Evolutionary conservation across 169 alveolate genomes (phyloP), one percentile per base, ranked within the genome.

Genomic region (Cryptosporidium felis): DNA sequence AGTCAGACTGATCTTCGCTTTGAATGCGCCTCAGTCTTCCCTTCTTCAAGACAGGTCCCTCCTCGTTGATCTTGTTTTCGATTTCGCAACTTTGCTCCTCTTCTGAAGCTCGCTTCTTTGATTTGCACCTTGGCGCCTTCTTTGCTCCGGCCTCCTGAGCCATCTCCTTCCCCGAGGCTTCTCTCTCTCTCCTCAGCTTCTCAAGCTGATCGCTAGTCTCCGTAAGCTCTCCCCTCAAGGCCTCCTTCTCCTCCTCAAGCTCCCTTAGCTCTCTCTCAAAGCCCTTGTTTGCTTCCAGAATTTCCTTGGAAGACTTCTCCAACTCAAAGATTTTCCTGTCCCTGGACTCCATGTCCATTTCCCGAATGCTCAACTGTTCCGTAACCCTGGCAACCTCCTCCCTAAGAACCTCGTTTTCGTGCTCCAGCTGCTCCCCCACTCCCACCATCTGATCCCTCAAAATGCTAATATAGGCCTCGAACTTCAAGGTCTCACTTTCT

Each of bases 361-460:
- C 85, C 36, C 85, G 51, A 26, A 53, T 23, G 61, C 85, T 74
- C 32, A 74, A 36, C 26, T 53, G 51, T 36, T 74, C 85, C 4
- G 85, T 74, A 10, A 74, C n/a, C 18, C 74, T 30, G 18, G 85
- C 85, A n/a, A 74, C 44, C 42, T 74, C 85, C 32, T 41, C 58
- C 23, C 56, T 56, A 6, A 74, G 38, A 4, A 32, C 26, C 3
- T 74, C 85, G 26, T 74, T 56, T 18, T 16, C 46, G 12, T 65
- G 62, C 10, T 56, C 40, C 34, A 56, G 14, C 10, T 6, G 40
- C 23, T 61, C 80, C 1, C 53, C 18, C 63, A 56, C 32, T 12
- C 63, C 63, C 14, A 56, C n/a, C 40, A 74, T 51, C 30, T 58
- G 51, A 36, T 74, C 59, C 34, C 44, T 74, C 40, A 74, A 32